These are phyloP conservation scores for Sugiyamaella grinbergsii DNA, from an alignment of 1,139 yeast species.

Conservation along the genomic window DNA sequence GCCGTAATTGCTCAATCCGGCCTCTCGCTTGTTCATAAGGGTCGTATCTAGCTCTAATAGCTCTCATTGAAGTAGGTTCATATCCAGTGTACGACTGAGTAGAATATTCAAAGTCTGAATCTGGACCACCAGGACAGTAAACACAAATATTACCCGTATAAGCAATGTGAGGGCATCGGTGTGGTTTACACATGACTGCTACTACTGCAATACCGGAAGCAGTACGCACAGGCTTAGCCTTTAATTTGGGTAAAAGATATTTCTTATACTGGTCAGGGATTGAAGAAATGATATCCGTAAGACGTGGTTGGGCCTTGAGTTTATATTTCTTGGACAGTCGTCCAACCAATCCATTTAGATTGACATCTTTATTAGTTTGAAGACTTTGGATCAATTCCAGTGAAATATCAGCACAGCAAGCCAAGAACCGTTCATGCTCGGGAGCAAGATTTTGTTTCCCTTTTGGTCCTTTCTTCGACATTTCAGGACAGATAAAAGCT, in stretches of 20 bases:
- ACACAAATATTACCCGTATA: constrained; percentile 98
- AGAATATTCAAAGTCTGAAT: constrained; percentile 94
- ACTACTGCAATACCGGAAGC: constrained; percentile 98
- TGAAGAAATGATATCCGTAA: constrained; percentile 91
- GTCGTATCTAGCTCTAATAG: constrained; percentile 94
- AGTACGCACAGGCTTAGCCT: constrained; percentile 97
- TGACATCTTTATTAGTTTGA: constrained; percentile 74
- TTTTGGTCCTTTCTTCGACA: constrained; percentile 29
- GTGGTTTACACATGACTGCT: constrained; percentile 99
- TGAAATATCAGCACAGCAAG: constrained; percentile 92
- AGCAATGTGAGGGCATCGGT: constrained; percentile 98
- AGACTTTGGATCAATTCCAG: constrained; percentile 81
- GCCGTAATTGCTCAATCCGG: constrained; percentile 91
- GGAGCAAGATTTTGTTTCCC: constrained; percentile 40
- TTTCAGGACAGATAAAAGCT: too few relatives aligned
- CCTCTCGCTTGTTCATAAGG: constrained; percentile 99
- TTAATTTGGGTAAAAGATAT: constrained; percentile 84
- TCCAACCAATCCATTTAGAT: constrained; percentile 85
- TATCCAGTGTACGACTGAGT: constrained; percentile 98
- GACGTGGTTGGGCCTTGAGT: constrained; percentile 87
- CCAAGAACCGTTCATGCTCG: constrained; percentile 89
- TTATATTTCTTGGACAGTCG: constrained; percentile 87
- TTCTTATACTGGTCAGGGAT: constrained; percentile 96
- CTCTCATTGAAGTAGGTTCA: constrained; percentile 99
- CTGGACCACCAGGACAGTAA: constrained; percentile 99